phyloP scores from a whole-genome alignment of 2,329 filamentous ascomycete species.

The Talaromyces sp. region DNA sequence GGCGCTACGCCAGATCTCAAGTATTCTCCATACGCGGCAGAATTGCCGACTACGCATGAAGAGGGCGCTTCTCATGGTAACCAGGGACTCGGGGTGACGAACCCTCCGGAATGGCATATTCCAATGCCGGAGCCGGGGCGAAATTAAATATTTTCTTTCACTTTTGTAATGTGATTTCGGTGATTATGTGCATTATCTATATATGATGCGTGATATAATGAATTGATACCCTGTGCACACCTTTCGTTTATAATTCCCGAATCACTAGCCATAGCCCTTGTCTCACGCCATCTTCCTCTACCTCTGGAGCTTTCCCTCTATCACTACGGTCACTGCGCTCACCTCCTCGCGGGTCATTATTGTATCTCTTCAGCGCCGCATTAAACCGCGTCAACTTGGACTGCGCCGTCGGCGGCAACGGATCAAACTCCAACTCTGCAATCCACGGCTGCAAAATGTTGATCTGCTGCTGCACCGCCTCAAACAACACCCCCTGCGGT shows the following conservation, averaged over 20 bases:
- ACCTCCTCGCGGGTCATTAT: conserved; percentile 1
- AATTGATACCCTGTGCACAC: background rate
- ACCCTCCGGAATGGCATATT: background rate
- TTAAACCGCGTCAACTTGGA: conserved; percentile 21
- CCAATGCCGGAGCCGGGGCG: background rate
- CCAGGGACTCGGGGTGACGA: background rate
- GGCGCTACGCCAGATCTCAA: background rate
- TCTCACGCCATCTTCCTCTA: background rate
- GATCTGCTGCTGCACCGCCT: conserved; percentile 14
- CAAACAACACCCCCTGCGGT: background rate
- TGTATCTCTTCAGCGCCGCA: conserved; percentile 19
- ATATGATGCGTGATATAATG: background rate
- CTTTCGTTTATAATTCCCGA: background rate
- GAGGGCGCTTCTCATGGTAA: background rate
- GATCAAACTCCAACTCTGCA: conserved; percentile 18
- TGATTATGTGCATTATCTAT: background rate
- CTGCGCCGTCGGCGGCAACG: conserved; percentile 18
- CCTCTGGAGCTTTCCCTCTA: background rate
- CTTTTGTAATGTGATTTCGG: background rate
- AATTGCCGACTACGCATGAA: conserved; percentile 9
- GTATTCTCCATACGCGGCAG: conserved; percentile 4
- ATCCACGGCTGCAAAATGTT: conserved; percentile 22
- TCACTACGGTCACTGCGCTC: background rate
- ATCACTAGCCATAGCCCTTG: conserved; percentile 9
- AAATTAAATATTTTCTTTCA: background rate